Evolutionary conservation across 768 basidiomycete genomes (phyloP).

Genomic region (Kwoniella pini): DNA sequence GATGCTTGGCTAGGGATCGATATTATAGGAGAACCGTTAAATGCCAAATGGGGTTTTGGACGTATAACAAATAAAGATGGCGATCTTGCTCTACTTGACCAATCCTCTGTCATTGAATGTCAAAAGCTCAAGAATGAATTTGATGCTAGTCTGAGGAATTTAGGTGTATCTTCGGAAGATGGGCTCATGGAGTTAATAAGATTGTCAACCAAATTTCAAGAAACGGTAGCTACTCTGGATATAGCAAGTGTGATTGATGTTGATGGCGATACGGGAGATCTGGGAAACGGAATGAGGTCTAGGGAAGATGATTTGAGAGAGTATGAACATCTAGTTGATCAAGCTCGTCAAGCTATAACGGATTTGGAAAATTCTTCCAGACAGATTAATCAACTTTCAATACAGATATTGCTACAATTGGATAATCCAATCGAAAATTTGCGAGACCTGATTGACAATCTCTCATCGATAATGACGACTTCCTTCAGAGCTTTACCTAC

Average conservation of each 20-base stretch:
- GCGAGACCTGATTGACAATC: not conserved
- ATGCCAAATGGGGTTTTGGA: slow-evolving; percentile 39
- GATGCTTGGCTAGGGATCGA: slow-evolving; percentile 23
- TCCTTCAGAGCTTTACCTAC: slow-evolving; percentile 24
- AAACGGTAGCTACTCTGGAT: slow-evolving; percentile 31
- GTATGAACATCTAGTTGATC: slow-evolving; percentile 39
- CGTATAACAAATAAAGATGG: slow-evolving; percentile 6
- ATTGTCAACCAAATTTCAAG: slow-evolving; percentile 19
- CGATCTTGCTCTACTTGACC: slow-evolving; percentile 26
- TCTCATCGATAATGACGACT: slow-evolving; percentile 14
- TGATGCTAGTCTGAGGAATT: slow-evolving; percentile 13
- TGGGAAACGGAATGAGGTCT: slow-evolving; percentile 10
- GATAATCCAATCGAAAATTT: slow-evolving; percentile 1
- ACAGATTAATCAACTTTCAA: slow-evolving; percentile 7
- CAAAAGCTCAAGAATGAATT: slow-evolving; percentile 25
- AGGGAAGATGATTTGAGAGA: slow-evolving; percentile 22
- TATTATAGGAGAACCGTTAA: slow-evolving; percentile 20
- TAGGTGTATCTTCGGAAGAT: not conserved
- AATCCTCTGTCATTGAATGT: slow-evolving; percentile 19
- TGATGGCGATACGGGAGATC: slow-evolving; percentile 49
- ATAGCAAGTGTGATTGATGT: slow-evolving; percentile 50
- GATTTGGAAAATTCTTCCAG: slow-evolving; percentile 33
- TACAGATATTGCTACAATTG: not conserved
- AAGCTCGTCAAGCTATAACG: slow-evolving; percentile 32
- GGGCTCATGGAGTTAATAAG: slow-evolving; percentile 19